A percentile compares a stretch with the other conserved stretches of the same genome.
Conservation (phyloP, 1,284 basidiomycete genomes). For the Apiotrichum montevideense region DNA sequence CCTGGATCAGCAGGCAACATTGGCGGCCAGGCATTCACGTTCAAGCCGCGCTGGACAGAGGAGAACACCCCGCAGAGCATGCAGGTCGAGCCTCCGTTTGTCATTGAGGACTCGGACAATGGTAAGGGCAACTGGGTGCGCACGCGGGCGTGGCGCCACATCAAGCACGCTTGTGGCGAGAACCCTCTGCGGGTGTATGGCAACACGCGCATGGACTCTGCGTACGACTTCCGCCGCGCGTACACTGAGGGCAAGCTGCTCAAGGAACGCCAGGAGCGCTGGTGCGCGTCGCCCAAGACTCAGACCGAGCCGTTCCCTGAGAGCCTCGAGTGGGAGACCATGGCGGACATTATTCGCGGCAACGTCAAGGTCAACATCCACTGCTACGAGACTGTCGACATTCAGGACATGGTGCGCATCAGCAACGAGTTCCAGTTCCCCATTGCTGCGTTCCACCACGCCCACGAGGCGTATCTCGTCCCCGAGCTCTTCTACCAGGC, state of each 20-base stretch:
- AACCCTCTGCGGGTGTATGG: slow-evolving; percentile 51
- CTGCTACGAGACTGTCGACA: slow-evolving; percentile 71
- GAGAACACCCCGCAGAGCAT: slow-evolving; percentile 47
- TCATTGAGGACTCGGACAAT: slow-evolving; percentile 29
- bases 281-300: slow-evolving; percentile 54
- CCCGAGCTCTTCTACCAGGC: slow-evolving; percentile 57
- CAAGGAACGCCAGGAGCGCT: slow-evolving; percentile 64
- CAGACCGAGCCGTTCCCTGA: slow-evolving; percentile 60
- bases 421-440: slow-evolving; percentile 61
- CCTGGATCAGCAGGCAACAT: slow-evolving; percentile 46
- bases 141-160: slow-evolving; percentile 40
- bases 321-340: slow-evolving; percentile 71
- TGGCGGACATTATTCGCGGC: slow-evolving; percentile 74
- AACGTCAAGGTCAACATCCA: slow-evolving; percentile 65
- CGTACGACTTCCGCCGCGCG: slow-evolving; percentile 55
- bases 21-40: slow-evolving; percentile 50
- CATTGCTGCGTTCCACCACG: slow-evolving; percentile 41
- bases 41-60: slow-evolving; percentile 50
- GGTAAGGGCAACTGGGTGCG: slow-evolving; percentile 28
- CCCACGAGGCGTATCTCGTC: slow-evolving; percentile 74
- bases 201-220: slow-evolving; percentile 53
- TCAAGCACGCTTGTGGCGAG: slow-evolving; percentile 50
- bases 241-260: slow-evolving; percentile 70
- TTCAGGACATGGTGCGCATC: slow-evolving; percentile 58
- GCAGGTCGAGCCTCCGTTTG: slow-evolving; percentile 47